Conservation (phyloP, 2,329 filamentous ascomycete species). For the Phialophora macrospora region DNA sequence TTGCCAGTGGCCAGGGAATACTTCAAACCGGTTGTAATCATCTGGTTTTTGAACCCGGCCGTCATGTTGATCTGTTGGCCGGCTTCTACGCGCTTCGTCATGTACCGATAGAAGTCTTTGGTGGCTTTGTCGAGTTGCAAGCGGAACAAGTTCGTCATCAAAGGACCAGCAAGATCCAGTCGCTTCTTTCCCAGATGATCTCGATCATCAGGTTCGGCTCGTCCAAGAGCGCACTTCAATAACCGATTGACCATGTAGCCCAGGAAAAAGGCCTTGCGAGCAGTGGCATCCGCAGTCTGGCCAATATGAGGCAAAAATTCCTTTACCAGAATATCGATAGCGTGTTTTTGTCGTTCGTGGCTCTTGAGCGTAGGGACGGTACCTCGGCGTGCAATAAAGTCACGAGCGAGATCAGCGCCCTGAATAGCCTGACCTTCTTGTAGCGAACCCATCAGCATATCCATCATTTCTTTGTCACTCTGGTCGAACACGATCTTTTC, state of each 20-base stretch:
- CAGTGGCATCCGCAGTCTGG: slow-evolving; percentile 91
- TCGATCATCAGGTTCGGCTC: slow-evolving; percentile 92
- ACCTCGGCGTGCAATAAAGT: slow-evolving; percentile 94
- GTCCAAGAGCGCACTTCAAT: slow-evolving; percentile 87
- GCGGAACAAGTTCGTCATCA: slow-evolving; percentile 95
- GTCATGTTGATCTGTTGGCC: slow-evolving; percentile 88
- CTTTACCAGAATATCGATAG: slow-evolving; percentile 93
- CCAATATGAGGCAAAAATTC: slow-evolving; percentile 97
- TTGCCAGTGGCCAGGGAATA: slow-evolving; percentile 98
- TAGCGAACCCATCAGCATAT: slow-evolving; percentile 95
- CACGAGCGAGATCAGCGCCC: slow-evolving; percentile 89
- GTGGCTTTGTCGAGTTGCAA: slow-evolving; percentile 89
- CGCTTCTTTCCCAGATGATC: slow-evolving; percentile 99
- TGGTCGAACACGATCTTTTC: slow-evolving; percentile 98
- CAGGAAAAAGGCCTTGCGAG: slow-evolving; percentile 94
- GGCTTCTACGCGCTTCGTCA: slow-evolving; percentile 89
- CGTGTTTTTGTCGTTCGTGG: slow-evolving; percentile 86
- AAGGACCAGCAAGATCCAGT: slow-evolving; percentile 88
- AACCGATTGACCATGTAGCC: slow-evolving; percentile 99
- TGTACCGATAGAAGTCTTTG: slow-evolving; percentile 85
- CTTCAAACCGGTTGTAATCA: slow-evolving; percentile 90
- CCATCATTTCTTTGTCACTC: slow-evolving; percentile 93
- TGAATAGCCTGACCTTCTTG: slow-evolving; percentile 97
- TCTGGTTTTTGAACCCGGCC: slow-evolving; percentile 86
- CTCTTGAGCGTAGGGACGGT: slow-evolving; percentile 72